Evolutionary conservation across 768 basidiomycete genomes (phyloP).

Genomic region (Leccinum fibrillosum): DNA sequence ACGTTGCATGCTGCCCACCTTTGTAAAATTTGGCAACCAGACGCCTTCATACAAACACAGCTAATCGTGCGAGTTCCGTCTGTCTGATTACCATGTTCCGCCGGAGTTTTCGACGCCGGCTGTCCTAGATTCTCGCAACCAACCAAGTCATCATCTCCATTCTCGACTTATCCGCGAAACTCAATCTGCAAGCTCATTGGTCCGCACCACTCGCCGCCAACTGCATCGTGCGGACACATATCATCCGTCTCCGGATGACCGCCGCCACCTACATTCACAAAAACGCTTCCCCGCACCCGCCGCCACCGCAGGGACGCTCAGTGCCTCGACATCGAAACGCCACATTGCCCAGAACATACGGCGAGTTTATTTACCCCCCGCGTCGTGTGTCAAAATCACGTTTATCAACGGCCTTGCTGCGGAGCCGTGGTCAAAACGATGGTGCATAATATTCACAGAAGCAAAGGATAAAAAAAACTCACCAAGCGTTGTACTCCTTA

Average conservation of each 20-base stretch:
- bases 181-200: not conserved
- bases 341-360: slow-evolving; percentile 11
- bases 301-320: slow-evolving; percentile 22
- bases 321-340: slow-evolving; percentile 3
- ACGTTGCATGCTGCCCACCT: not conserved
- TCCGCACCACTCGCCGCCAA: not conserved
- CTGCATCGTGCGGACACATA: not conserved
- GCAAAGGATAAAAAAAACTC: not conserved
- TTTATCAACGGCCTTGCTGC: slow-evolving; percentile 1
- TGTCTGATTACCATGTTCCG: not conserved
- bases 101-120: not conserved
- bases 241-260: slow-evolving; percentile 2
- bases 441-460: not conserved
- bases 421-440: not conserved
- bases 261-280: not conserved
- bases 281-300: slow-evolving; percentile 20
- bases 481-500: not conserved
- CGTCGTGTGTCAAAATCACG: slow-evolving; percentile 4
- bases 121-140: not conserved
- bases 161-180: not conserved
- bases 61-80: not conserved
- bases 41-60: too few relatives aligned
- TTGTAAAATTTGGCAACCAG: slow-evolving; percentile 1
- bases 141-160: not conserved
- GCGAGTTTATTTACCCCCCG: slow-evolving; percentile 2